These are phyloP conservation scores for Sarocladium oryzae DNA, from an alignment of 2,329 filamentous ascomycete genomes.

Conservation along the genomic window DNA sequence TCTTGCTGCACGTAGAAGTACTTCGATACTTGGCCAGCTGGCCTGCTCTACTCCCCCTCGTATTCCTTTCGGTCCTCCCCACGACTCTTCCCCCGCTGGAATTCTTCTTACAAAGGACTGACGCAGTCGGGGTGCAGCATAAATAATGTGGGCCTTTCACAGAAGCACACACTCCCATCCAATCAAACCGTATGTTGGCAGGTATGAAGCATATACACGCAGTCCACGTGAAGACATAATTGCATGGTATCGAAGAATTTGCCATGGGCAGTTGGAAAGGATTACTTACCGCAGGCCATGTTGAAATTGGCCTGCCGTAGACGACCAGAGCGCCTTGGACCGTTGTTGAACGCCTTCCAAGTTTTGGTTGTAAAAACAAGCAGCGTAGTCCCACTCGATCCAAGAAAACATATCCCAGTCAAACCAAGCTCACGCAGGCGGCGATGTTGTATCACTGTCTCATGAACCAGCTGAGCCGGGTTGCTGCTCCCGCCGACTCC, in stretches of 20 bases:
- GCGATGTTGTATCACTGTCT: slow-evolving; percentile 69
- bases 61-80: too few relatives aligned
- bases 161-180: too few relatives aligned
- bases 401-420: slow-evolving; percentile 41
- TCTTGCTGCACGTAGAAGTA: neutral
- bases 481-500: slow-evolving; percentile 19
- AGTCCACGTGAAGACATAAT: too few relatives aligned
- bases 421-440: slow-evolving; percentile 30
- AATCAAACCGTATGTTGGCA: too few relatives aligned
- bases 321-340: slow-evolving; percentile 59
- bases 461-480: slow-evolving; percentile 23
- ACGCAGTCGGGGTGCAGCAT: too few relatives aligned
- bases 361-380: slow-evolving; percentile 86
- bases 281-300: slow-evolving; percentile 40
- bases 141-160: too few relatives aligned
- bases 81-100: too few relatives aligned
- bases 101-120: too few relatives aligned
- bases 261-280: neutral
- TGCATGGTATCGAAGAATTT: too few relatives aligned
- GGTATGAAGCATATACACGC: neutral
- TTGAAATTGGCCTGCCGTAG: slow-evolving; percentile 57
- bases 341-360: slow-evolving; percentile 68
- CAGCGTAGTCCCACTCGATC: slow-evolving; percentile 63
- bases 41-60: neutral
- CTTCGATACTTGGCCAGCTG: neutral